Conservation (phyloP, 1,284 basidiomycete genomes). For the Tilletia walkeri region DNA sequence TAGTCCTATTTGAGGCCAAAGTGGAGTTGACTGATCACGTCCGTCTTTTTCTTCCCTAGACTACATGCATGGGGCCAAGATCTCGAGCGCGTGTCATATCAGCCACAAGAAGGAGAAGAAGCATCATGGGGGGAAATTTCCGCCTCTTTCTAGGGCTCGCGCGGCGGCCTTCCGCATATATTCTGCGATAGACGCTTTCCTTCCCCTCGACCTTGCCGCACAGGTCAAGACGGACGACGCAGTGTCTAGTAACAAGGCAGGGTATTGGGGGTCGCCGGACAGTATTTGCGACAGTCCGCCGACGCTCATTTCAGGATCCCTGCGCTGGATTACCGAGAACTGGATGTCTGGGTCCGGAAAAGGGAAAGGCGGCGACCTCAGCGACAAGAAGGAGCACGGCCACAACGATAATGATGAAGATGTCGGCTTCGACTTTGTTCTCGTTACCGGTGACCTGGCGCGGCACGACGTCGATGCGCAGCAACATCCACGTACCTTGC, state of each 20-base stretch:
- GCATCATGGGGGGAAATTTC: constrained; percentile 31
- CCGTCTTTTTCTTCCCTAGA: background rate
- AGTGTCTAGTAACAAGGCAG: background rate
- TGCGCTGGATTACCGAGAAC: constrained; percentile 75
- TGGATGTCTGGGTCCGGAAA: constrained; percentile 61
- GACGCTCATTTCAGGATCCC: constrained; percentile 72
- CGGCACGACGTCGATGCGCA: constrained; percentile 84
- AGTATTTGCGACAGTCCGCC: constrained; percentile 85
- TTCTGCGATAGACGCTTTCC: too few species aligned
- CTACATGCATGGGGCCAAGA: background rate
- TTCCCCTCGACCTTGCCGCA: background rate
- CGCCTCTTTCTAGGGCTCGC: background rate
- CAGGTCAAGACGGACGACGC: background rate
- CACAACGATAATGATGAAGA: background rate
- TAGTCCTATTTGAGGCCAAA: constrained; percentile 26
- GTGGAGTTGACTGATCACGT: background rate
- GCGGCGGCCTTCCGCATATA: background rate
- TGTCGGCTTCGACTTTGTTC: constrained; percentile 73
- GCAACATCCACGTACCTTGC: constrained; percentile 69
- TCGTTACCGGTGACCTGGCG: constrained; percentile 89
- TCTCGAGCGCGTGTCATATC: constrained; percentile 3
- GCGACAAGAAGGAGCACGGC: too few species aligned
- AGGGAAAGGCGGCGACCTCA: background rate
- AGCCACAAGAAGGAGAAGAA: constrained; percentile 37
- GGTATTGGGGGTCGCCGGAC: constrained; percentile 54